phyloP scores from a whole-genome alignment of 257 asterid genomes.

The Petunia secreta region DNA sequence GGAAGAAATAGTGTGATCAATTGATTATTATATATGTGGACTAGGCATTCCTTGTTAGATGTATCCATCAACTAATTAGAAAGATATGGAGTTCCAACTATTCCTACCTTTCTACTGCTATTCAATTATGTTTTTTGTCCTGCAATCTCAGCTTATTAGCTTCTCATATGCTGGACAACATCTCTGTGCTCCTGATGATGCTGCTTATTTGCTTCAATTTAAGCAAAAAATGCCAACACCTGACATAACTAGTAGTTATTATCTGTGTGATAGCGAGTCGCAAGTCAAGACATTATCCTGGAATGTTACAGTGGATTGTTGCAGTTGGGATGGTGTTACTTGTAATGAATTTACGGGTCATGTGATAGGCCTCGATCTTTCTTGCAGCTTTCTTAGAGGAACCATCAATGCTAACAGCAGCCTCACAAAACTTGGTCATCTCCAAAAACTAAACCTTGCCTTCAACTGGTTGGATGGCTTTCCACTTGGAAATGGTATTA shows the following conservation, averaged over 20 bases:
- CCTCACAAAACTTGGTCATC: neutral
- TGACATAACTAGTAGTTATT: too few relatives aligned
- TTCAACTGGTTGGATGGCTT: neutral
- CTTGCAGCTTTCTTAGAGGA: neutral
- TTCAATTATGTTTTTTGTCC: neutral
- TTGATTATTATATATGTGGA: too few relatives aligned
- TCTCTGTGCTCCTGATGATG: neutral
- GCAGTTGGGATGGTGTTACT: constrained; percentile 1
- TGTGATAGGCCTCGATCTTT: neutral
- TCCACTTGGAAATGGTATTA: neutral
- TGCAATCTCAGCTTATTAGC: neutral
- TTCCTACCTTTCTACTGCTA: neutral
- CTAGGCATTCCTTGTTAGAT: too few relatives aligned
- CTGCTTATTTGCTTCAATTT: constrained; percentile 10
- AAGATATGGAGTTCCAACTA: too few relatives aligned
- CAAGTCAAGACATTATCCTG: neutral
- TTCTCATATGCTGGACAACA: neutral
- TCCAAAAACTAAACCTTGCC: neutral
- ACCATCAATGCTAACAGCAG: neutral
- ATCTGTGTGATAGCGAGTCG: neutral
- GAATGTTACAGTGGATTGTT: neutral
- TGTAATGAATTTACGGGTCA: neutral
- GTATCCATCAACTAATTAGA: too few relatives aligned
- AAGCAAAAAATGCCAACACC: neutral
- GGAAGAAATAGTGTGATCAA: too few relatives aligned